Evolutionary conservation across 2,329 filamentous ascomycete species (phyloP), one percentile per base, ranked within the genome.

Genomic region (Fusarium tupiense): DNA sequence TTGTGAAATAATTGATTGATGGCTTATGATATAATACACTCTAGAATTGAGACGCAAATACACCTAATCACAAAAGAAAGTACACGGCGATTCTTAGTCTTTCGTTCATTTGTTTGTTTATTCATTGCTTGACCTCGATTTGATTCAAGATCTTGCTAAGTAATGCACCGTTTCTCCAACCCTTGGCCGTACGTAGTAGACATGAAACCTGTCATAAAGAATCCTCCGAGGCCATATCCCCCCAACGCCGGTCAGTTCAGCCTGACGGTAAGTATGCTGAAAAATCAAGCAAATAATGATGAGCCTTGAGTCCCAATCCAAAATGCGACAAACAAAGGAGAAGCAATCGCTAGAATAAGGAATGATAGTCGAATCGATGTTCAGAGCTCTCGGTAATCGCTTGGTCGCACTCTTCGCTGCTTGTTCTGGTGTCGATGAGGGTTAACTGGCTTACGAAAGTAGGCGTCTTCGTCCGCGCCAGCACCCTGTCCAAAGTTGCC

Each of bases 381-480:
- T 85, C 80, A 95, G 56, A 98, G 87, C 85, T 97, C 94, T 73
- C 94, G 90, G 82, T 96, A 98, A 84, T 99, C 96, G 81, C 94
- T 96, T 17, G 95, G 95, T 63, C 96, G 89, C 62, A 94, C 91
- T 77, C 94, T 88, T 74, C 92, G 90, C 78, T 94, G 92, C 78
- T 93, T 90, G 79, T 95, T 94, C 82, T 95, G 92, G 80, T 96
- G 94, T 58, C 96, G 91, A 80, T 98, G 94, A 6, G 95, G 96
- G 81, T 99, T 99, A 71, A 98, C 94, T 0, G 96, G 96, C 82
- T 98, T 96, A 66, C 96, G 90, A 82, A 98, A 97, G 84, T 99
- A 99, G 12, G 96, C 94, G 69, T 95, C 94, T 69, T 95, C 94
- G 66, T 97, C 95, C 64, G 97, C 94, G 73, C 91, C 90, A 67